Evolutionary conservation across 164 flowering plant species (phyloP).

Genomic region (Nymphaea thermarum): DNA sequence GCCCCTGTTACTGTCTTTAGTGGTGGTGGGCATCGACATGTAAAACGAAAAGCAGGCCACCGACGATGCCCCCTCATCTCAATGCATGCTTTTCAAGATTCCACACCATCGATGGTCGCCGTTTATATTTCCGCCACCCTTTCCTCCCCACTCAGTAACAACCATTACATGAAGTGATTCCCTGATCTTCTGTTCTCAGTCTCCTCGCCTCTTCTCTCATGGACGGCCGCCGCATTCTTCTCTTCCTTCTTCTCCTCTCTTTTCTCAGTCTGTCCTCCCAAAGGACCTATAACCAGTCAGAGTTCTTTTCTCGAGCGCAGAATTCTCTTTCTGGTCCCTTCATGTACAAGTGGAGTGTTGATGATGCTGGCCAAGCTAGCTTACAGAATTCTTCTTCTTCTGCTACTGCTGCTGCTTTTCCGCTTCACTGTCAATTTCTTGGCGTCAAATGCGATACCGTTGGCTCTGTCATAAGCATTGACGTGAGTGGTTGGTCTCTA

Average conservation of each 20-base stretch:
- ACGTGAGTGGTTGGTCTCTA: slow-evolving; percentile 45
- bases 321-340: slow-evolving; percentile 37
- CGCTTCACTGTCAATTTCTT: slow-evolving; percentile 34
- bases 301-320: slow-evolving; percentile 61
- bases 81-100: background rate
- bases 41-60: background rate
- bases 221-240: slow-evolving; percentile 10
- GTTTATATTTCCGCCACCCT: background rate
- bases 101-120: background rate
- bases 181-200: too few relatives aligned
- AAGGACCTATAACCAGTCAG: slow-evolving; percentile 24
- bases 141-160: background rate
- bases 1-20: background rate
- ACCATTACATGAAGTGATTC: background rate
- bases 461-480: slow-evolving; percentile 38
- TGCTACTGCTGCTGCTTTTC: background rate
- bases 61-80: background rate
- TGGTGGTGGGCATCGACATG: background rate
- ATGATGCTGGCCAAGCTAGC: slow-evolving; percentile 6
- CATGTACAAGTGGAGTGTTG: slow-evolving; percentile 36
- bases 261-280: slow-evolving; percentile 12
- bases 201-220: slow-evolving; percentile 5
- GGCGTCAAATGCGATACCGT: slow-evolving; percentile 50
- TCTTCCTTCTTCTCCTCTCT: slow-evolving; percentile 17
- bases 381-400: background rate